Evolutionary conservation across 1,284 basidiomycete genomes (phyloP), one percentile per base, ranked within the genome.

Genomic region (Ganoderma lucidum): DNA sequence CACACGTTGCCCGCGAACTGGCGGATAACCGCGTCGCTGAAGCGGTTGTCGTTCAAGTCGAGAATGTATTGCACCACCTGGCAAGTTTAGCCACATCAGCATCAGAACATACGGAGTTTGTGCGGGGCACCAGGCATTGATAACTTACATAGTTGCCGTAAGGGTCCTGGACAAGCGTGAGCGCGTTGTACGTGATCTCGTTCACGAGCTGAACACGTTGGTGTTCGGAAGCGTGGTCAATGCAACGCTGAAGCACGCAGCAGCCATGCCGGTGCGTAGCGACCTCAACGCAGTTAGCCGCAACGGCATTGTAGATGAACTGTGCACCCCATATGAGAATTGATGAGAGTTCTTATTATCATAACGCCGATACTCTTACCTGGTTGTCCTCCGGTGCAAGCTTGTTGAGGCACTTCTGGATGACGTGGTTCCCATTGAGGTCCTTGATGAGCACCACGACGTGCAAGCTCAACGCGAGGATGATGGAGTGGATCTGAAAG

Each of bases 391-490:
- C 97, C 0, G 98, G 95, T 41, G 94, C 93, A 70, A 99, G 86
- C 82, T 98, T 96, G 87, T 99, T 99, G 75, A 99, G 84, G 82
- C 98, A 99, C 84, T 99, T 99, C 83, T 99, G 98, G 75, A 99
- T 98, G 79, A 99, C 98, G 79, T 99, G 98, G 81, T 99, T 99
- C 66, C 98, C 98, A 81, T 99, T 99, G 75, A 99, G 86, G 81
- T 99, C 97, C 88, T 99, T 99, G 91, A 99, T 99, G 73, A 99
- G 88, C 72, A 97, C 97, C 45, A 99, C 98, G 76, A 99, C 98
- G 81, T 98, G 97, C 75, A 98, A 88, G 83, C 96, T 96, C 76
- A 99, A 89, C 14, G 98, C 98, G 70, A 97, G 88, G 79, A 99
- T 99, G 83, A 99, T 96, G 60, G 96, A 96, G 80, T 97, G 95